Evolutionary conservation across 139 green algal genomes (phyloP).

Genomic region (Edaphochlamys debaryana): DNA sequence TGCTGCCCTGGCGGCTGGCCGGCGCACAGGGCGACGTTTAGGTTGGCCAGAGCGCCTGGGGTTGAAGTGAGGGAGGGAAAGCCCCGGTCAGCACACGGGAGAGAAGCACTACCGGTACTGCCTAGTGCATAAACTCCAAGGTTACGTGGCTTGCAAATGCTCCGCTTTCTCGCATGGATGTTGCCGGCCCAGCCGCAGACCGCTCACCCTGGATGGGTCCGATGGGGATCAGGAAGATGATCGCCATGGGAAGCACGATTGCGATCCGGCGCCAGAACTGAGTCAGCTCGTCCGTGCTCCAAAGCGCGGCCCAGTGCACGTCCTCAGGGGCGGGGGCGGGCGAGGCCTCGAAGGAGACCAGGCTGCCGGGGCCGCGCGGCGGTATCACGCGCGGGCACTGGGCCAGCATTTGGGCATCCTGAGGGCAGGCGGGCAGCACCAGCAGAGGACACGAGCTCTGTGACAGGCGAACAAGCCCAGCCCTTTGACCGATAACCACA

Average conservation of each 20-base stretch:
- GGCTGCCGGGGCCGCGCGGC: not conserved
- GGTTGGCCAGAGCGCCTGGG: slow-evolving; percentile 1
- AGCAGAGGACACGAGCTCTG: too few species aligned
- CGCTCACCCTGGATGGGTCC: slow-evolving; percentile 10
- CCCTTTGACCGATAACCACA: too few species aligned
- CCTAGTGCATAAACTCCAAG: too few species aligned
- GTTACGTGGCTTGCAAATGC: too few species aligned
- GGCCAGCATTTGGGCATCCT: slow-evolving; percentile 32
- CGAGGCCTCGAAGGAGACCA: not conserved
- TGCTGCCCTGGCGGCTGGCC: too few species aligned
- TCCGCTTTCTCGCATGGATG: too few species aligned
- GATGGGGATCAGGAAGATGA: slow-evolving; percentile 25
- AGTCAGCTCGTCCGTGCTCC: too few species aligned
- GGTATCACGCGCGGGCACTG: slow-evolving; percentile 3
- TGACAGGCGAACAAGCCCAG: not conserved
- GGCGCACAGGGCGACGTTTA: not conserved
- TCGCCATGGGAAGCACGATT: not conserved
- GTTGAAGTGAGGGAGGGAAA: too few species aligned
- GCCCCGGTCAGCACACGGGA: too few species aligned
- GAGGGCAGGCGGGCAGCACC: not conserved
- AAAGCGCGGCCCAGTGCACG: slow-evolving; percentile 11
- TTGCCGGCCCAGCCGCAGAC: too few species aligned
- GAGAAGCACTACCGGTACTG: too few species aligned
- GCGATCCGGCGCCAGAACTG: not conserved
- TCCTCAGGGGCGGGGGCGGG: slow-evolving; percentile 24